A percentile compares a stretch with the other conserved stretches of the same genome.
phyloP scores from a whole-genome alignment of 2,329 filamentous ascomycete species.

The Botrytis fabae region DNA sequence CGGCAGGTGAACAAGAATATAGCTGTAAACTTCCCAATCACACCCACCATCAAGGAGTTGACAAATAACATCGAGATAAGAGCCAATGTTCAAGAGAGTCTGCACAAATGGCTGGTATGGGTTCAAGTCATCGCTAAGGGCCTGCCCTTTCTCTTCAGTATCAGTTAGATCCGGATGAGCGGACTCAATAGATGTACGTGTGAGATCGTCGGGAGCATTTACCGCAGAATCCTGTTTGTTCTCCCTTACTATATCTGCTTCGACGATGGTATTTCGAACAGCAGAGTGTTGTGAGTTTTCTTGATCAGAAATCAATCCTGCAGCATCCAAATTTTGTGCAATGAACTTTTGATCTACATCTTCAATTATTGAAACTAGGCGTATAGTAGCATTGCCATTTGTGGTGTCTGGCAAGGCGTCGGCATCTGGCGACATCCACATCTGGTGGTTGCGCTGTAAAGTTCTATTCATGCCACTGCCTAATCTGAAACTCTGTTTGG shows the following conservation, averaged over 20 bases:
- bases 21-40: constrained; percentile 93
- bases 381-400: constrained; percentile 40
- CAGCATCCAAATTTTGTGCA: constrained; percentile 13
- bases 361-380: constrained; percentile 35
- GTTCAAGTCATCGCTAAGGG: not conserved
- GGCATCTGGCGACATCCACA: constrained; percentile 60
- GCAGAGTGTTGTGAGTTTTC: not conserved
- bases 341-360: not conserved
- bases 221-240: not conserved
- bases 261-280: not conserved
- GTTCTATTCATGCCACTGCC: constrained; percentile 36
- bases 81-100: constrained; percentile 33
- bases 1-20: constrained; percentile 80
- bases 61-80: constrained; percentile 76
- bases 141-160: not conserved
- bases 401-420: constrained; percentile 53
- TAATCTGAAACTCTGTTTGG: constrained; percentile 43
- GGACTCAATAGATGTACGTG: not conserved
- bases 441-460: constrained; percentile 48
- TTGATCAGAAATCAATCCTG: not conserved
- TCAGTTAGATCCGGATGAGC: not conserved
- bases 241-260: not conserved
- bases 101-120: not conserved
- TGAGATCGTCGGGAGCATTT: not conserved
- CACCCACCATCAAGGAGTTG: constrained; percentile 71